Base-by-base conservation (phyloP, 805 yeast genomes). In the Clavispora vitiphila region DNA sequence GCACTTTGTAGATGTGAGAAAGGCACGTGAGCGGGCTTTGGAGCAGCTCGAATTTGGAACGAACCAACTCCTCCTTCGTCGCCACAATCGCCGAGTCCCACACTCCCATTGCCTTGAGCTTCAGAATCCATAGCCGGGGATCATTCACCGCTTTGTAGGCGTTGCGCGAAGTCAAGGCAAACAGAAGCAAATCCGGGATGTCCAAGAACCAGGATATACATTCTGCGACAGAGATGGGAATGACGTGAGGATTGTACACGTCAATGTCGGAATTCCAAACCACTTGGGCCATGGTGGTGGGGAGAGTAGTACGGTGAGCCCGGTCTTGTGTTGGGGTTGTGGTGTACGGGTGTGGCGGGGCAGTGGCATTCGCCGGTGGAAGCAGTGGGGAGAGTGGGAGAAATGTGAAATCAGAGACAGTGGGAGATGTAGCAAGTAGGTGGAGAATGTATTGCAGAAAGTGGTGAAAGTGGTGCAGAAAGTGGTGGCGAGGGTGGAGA, bases 201-300 rank as follows among this genome's bases (percentile, higher is more conserved):
- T 61, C 54, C 34, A 72, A 53, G 48, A 65, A 60, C 46, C 55
- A 49, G 6, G 70, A 52, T 11, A 70, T 65, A 19, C 51, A 46
- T 22, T 51, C 50, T 4, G 74, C 73, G 18, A 70, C 66, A 45
- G 61, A 58, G 7, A 62, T 25, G 5, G 75, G 74, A 18, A 70
- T 69, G 14, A 58, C 61, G 18, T 49, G 42, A 34, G 44, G 54
- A 43, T 69, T 62, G 44, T 69, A 69, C 19, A 69, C 74, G 46
- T 69, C 74, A 27, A 69, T 69, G 53, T 69, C 75, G 15, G 69
- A 49, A 51, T 69, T 69, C 75, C 75, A 69, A 43, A 69, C 57
- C 40, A 69, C 73, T 45, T 65, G 71, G 12, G 75, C 67, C 75
- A 69, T 69, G 26, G 19, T 35, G 31, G 30, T 15, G 32, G 15